Evolutionary conservation across 805 yeast species (phyloP).

Genomic region (Barnettozyma botsteinii): DNA sequence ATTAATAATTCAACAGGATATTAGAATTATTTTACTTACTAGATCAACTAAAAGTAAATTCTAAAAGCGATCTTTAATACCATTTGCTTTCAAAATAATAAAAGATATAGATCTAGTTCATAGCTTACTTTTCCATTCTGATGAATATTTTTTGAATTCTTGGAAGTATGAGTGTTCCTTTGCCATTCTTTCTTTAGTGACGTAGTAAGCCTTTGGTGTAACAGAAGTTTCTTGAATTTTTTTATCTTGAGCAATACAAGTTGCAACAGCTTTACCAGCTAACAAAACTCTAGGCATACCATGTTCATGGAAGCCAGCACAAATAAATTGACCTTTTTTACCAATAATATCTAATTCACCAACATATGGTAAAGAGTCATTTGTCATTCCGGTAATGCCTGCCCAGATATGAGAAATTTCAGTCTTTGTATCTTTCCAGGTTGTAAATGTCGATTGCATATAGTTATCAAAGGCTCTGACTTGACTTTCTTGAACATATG

Average conservation of each 20-base stretch:
- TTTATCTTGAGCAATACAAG: slow-evolving; percentile 15
- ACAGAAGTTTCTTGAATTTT: slow-evolving; percentile 13
- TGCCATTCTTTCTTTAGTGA: slow-evolving; percentile 17
- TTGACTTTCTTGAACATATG: slow-evolving; percentile 24
- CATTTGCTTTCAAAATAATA: no score
- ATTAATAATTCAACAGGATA: no score
- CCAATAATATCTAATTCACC: slow-evolving; percentile 32
- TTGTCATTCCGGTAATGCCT: slow-evolving; percentile 43
- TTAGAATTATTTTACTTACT: no score
- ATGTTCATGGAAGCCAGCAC: slow-evolving; percentile 47
- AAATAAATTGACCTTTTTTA: slow-evolving; percentile 30
- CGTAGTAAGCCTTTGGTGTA: slow-evolving; percentile 16
- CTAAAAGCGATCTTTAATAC: no score
- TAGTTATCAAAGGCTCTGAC: slow-evolving; percentile 24
- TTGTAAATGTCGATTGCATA: slow-evolving; percentile 28
- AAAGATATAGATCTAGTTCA: no score
- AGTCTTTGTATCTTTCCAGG: slow-evolving; percentile 28
- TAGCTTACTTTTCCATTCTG: no score
- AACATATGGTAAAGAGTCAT: slow-evolving; percentile 36
- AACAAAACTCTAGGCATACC: slow-evolving; percentile 45
- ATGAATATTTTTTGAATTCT: background rate
- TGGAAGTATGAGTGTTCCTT: slow-evolving; percentile 10
- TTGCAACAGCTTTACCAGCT: slow-evolving; percentile 35
- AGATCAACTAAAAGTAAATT: no score
- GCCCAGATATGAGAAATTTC: slow-evolving; percentile 33